These are phyloP conservation scores for Mallotus japonicus DNA, from an alignment of 441 rosid species.

Conservation along the genomic window DNA sequence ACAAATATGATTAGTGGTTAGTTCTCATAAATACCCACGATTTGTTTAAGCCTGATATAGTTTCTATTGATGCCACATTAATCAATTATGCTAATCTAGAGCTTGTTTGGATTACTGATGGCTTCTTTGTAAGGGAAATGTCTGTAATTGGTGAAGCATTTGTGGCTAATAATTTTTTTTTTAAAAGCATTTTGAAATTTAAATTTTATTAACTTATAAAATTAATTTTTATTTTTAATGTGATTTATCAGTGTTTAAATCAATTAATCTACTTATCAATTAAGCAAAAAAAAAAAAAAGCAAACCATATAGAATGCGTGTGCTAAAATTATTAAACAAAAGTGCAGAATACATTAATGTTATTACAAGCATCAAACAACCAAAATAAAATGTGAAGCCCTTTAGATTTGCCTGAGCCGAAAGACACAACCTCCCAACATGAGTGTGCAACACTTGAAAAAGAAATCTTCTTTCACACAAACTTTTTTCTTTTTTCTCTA, in stretches of 20 bases:
- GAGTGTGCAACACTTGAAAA: not conserved
- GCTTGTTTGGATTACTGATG: too few relatives aligned
- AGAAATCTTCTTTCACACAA: not conserved
- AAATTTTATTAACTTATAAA: too few relatives aligned
- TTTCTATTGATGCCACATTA: too few relatives aligned
- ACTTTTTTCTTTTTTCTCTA: not conserved
- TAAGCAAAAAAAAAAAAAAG: not conserved
- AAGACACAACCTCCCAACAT: conserved; percentile 7
- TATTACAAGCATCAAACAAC: not conserved
- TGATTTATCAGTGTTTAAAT: too few relatives aligned
- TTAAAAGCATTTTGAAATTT: not conserved
- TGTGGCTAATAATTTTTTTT: not conserved
- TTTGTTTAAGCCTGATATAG: too few relatives aligned
- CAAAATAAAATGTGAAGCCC: not conserved
- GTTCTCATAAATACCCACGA: not conserved
- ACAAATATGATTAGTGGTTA: not conserved
- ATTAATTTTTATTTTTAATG: too few relatives aligned
- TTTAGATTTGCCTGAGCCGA: conserved; percentile 16
- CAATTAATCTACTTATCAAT: not conserved
- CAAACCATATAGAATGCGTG: not conserved
- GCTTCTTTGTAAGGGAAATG: too few relatives aligned
- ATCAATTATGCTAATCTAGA: too few relatives aligned
- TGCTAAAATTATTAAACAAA: conserved; percentile 4
- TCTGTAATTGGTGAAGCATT: too few relatives aligned
- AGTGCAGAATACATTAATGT: conserved; percentile 7